Evolutionary conservation across 352 stramenopile genomes (phyloP).

Genomic region (Pelagophyceae sp.): DNA sequence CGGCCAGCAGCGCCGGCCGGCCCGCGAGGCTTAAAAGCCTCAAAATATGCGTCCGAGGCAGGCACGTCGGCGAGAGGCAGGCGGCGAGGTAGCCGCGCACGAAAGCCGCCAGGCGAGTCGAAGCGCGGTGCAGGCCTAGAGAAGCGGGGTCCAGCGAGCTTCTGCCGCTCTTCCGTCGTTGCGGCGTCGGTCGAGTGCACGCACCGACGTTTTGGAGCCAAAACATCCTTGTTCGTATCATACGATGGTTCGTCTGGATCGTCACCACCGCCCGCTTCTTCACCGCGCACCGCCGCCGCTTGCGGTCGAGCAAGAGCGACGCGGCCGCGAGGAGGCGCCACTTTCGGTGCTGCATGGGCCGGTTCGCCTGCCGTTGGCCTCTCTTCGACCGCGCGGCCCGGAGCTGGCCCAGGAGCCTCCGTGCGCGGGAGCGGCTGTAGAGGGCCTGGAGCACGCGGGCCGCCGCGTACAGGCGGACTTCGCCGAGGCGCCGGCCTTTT

Average conservation of each 20-base stretch:
- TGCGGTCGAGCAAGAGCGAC: neutral
- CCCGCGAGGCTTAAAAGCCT: neutral
- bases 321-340: neutral
- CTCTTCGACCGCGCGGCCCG: neutral
- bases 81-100: neutral
- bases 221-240: too few relatives aligned
- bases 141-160: neutral
- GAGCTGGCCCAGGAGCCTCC: neutral
- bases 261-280: neutral
- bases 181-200: too few relatives aligned
- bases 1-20: neutral
- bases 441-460: too few relatives aligned
- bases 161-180: too few relatives aligned
- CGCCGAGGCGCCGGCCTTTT: too few relatives aligned
- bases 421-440: too few relatives aligned
- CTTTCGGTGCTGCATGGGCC: neutral
- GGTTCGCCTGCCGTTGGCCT: neutral
- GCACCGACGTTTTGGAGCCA: too few relatives aligned
- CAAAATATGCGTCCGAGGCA: neutral
- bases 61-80: neutral
- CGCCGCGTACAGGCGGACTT: too few relatives aligned
- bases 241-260: neutral
- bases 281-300: neutral
- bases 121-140: neutral
- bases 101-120: neutral